Base-by-base conservation (phyloP, 768 basidiomycete species). In the Goffeauzyma gilvescens region DNA sequence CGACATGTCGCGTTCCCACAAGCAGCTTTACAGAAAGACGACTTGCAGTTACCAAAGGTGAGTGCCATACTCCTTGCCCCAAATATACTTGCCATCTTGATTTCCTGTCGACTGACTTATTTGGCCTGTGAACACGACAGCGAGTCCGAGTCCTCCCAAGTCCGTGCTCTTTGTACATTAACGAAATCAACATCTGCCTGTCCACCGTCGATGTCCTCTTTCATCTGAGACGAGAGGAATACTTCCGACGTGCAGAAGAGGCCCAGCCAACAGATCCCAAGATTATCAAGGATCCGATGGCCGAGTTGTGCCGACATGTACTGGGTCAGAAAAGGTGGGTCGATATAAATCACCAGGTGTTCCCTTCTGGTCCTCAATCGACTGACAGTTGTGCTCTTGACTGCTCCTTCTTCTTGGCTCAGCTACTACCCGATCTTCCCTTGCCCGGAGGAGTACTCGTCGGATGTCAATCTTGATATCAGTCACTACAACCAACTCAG, bases 391-490 rank as follows among this genome's bases (percentile, higher is more conserved):
- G n/a, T n/a, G n/a, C n/a, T n/a, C n/a, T 6, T 21, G 5, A 6
- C 35, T 38, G 34, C 24, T 38, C 23, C 5, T 34, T 15, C 31
- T 44, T 35, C 21, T 5, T 3, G 21, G 14, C 17, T 15, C 57
- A 95, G 86, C 54, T 93, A 93, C 67, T 98, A 96, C 59, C 93
- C 93, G 0, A 64, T 93, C 30, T 95, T 95, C 63, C 93, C 93
- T 7, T 72, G 76, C 1, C 85, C 93, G 0, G 58, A 70, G 10
- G 79, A 81, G 5, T 63, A 79, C 14, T 68, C 77, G 1, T 69
- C 73, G 27, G 85, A 90, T 55, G 75, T 95, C 44, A 89, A 93
- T 57, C 71, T 98, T 30, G 87, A 93, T 55, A 70, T 93, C 13
- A 76, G 80, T 15, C 90, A 95, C 65, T 72, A 71, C 25, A 65